These are phyloP conservation scores for Posidonia oceanica DNA, from an alignment of 116 monocot species.

Conservation along the genomic window DNA sequence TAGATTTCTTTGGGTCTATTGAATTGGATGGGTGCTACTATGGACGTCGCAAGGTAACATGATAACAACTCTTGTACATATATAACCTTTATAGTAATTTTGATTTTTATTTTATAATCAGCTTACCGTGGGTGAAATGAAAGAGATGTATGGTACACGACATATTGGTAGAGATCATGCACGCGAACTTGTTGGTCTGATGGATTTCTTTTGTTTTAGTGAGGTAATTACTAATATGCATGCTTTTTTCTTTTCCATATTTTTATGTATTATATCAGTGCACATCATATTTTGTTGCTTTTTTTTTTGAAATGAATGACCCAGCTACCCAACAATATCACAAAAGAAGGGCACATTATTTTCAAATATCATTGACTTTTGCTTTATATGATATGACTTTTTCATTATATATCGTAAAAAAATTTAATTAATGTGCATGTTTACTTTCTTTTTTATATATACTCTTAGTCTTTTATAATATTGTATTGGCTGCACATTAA, in stretches of 20 bases:
- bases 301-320: neutral
- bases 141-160: constrained; percentile 70
- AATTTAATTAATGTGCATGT: too few species aligned
- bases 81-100: neutral
- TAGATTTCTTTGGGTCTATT: constrained; percentile 98
- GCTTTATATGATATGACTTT: too few species aligned
- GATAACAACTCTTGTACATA: constrained; percentile 3
- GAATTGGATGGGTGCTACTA: constrained; percentile 92
- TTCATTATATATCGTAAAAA: too few species aligned
- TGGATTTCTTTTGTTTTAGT: constrained; percentile 99
- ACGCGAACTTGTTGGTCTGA: constrained; percentile 76
- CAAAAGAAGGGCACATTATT: too few species aligned
- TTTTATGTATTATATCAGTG: neutral
- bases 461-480: too few species aligned
- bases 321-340: too few species aligned
- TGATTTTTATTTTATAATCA: constrained; percentile 17
- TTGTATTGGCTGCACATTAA: too few species aligned
- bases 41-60: constrained; percentile 76
- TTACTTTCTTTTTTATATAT: too few species aligned
- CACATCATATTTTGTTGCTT: neutral
- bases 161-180: constrained; percentile 91
- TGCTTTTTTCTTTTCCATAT: neutral
- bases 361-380: too few species aligned
- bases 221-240: constrained; percentile 70
- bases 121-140: constrained; percentile 61